Evolutionary conservation across 495 filamentous ascomycete species (phyloP), one percentile per base, ranked within the genome.

Genomic region (Xylaria cubensis): DNA sequence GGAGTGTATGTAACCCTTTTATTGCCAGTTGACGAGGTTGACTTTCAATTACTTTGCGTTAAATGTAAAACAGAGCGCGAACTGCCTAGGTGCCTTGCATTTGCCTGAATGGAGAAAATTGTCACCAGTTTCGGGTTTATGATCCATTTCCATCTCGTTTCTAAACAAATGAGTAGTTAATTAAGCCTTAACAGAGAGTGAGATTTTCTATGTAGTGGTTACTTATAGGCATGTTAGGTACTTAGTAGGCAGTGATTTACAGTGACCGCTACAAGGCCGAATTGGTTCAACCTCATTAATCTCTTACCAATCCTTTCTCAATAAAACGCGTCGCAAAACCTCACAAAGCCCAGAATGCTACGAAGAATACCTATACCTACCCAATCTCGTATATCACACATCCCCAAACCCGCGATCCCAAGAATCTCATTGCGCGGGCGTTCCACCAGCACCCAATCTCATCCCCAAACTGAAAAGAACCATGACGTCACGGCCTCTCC

Each of bases 401-500:
- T 21, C 32, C 9, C 53, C 26, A 36, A 36, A 41, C 15, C 21
- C 29, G n/a, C 17, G 1, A 5, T 39, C n/a, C 3, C 4, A 46
- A 53, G 19, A 0, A n/a, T 9, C 17, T 5, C 44, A 4, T 29
- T 34, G 9, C 10, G 2, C 42, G 10, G 39, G 2, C 62, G 62
- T 8, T 48, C 34, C 24, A n/a, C 41, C 62, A 48, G 62, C 62
- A 64, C 62, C 24, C 64, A 67, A 24, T 34, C 41, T 12, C 15
- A 17, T 15, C 24, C 42, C 34, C 39, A 64, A 50, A 26, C 10
- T 24, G n/a, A 1, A 56, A 39, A 51, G 39, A 42, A 64, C 12
- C 44, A 64, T 39, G 67, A 69, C 34, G 53, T 59, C 51, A 58
- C 69, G 53, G 8, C 68, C 36, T 4, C 56, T 1, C 34, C 42